These are phyloP conservation scores for Tylopilus cervinicoccineus DNA, from an alignment of 768 basidiomycete species.

Conservation along the genomic window DNA sequence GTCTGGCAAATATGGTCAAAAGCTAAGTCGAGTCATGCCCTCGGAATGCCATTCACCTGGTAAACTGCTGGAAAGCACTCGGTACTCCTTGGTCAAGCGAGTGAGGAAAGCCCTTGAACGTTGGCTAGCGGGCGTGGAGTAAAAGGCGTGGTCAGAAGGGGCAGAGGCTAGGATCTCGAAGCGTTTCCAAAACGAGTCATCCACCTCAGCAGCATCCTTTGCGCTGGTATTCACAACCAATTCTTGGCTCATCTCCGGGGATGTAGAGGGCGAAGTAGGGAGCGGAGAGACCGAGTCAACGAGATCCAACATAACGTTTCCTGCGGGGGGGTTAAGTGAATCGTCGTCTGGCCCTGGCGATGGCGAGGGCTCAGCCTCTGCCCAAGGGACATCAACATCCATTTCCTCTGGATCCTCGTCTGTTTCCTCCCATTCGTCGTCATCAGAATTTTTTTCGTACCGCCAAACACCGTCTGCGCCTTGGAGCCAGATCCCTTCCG, in stretches of 20 bases:
- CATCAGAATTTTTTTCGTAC: conserved; percentile 28
- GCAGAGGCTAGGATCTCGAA: conserved; percentile 76
- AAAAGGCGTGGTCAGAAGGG: conserved; percentile 82
- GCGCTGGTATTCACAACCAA: conserved; percentile 22
- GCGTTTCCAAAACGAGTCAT: conserved; percentile 62
- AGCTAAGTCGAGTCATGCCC: background rate
- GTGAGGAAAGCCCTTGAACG: conserved; percentile 71
- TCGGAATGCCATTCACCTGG: conserved; percentile 56
- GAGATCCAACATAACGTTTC: conserved; percentile 17
- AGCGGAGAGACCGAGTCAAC: conserved; percentile 23
- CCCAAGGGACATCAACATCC: conserved; percentile 33
- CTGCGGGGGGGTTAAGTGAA: conserved; percentile 12
- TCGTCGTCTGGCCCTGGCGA: conserved; percentile 17
- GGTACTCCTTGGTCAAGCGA: conserved; percentile 81
- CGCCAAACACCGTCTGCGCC: conserved; percentile 37
- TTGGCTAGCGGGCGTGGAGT: conserved; percentile 52
- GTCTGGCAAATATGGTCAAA: conserved; percentile 41
- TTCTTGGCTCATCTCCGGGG: conserved; percentile 33
- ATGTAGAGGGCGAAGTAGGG: conserved; percentile 27
- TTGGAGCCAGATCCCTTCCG: conserved; percentile 40
- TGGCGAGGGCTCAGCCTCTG: conserved; percentile 22
- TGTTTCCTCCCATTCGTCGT: conserved; percentile 40
- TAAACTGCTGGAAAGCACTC: conserved; percentile 69
- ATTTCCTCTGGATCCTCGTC: conserved; percentile 34
- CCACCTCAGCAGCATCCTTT: conserved; percentile 29